A percentile compares a stretch with the other conserved stretches of the same genome.
Conservation (phyloP, 2,329 filamentous ascomycete species). For the Diaporthe sp. region DNA sequence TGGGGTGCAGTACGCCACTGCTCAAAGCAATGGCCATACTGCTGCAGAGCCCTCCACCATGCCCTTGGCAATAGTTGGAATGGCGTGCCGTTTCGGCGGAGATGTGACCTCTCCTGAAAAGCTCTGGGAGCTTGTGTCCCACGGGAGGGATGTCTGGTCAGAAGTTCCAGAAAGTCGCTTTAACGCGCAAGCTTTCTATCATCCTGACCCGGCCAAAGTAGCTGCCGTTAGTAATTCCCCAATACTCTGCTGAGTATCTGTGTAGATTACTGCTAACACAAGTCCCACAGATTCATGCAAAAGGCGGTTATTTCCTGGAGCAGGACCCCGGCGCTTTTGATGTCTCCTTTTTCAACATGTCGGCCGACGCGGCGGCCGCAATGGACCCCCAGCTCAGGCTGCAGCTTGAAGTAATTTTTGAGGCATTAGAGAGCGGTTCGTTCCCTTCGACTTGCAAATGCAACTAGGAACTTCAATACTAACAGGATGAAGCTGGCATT, state of each 20-base stretch:
- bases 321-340: slow-evolving; percentile 47
- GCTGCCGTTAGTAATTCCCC: slow-evolving; percentile 6
- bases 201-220: neutral
- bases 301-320: slow-evolving; percentile 46
- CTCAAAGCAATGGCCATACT: no score
- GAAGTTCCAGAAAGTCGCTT: neutral
- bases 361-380: slow-evolving; percentile 46
- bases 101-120: slow-evolving; percentile 47
- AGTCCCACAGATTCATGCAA: neutral
- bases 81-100: slow-evolving; percentile 54
- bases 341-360: slow-evolving; percentile 47
- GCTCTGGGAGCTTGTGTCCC: slow-evolving; percentile 47
- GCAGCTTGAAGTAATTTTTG: slow-evolving; percentile 48
- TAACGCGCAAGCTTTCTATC: neutral
- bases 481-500: neutral
- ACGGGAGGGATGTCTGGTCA: neutral
- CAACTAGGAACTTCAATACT: neutral
- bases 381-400: slow-evolving; percentile 51
- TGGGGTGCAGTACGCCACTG: no score
- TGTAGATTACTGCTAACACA: neutral
- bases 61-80: neutral
- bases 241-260: no score
- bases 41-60: no score
- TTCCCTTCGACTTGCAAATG: neutral
- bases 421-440: slow-evolving; percentile 48